Conservation (phyloP, 345 rosid species). For the Gossypium arboreum region DNA sequence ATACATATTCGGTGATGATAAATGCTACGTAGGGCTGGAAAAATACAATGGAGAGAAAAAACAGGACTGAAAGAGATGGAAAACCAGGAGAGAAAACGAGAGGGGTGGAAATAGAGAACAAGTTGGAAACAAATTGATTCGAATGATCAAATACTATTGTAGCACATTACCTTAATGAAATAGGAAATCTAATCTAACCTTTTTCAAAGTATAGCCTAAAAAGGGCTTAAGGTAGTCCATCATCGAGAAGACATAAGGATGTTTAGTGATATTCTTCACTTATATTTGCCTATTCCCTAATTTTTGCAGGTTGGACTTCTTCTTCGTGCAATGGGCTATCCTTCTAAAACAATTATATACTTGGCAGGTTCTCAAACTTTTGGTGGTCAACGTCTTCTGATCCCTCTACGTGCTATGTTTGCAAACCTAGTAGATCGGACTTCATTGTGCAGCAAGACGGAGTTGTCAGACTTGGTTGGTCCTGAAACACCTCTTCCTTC, state of each 20-base stretch:
- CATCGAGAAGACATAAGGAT: not conserved
- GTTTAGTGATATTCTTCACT: slow-evolving; percentile 4
- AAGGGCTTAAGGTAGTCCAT: not conserved
- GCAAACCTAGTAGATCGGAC: slow-evolving; percentile 73
- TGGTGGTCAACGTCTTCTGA: slow-evolving; percentile 91
- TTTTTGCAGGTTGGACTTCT: slow-evolving; percentile 85
- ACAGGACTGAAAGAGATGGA: not conserved
- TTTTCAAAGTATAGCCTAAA: not conserved
- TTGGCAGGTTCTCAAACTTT: slow-evolving; percentile 91
- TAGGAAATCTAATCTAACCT: not conserved
- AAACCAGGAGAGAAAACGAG: not conserved
- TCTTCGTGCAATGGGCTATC: slow-evolving; percentile 86
- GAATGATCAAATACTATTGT: not conserved
- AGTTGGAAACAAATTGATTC: not conserved
- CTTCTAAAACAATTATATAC: slow-evolving; percentile 76
- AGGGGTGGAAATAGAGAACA: not conserved
- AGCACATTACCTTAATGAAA: not conserved
- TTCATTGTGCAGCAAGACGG: slow-evolving; percentile 67
- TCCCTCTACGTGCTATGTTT: slow-evolving; percentile 92
- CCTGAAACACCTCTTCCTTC: slow-evolving; percentile 69
- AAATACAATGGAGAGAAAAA: not conserved
- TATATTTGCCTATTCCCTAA: slow-evolving; percentile 16
- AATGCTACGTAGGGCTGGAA: not conserved
- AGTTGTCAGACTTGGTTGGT: slow-evolving; percentile 71
- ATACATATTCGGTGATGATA: not conserved